Conservation (phyloP, 2,329 filamentous ascomycete genomes). For the Eurotiales sp. region DNA sequence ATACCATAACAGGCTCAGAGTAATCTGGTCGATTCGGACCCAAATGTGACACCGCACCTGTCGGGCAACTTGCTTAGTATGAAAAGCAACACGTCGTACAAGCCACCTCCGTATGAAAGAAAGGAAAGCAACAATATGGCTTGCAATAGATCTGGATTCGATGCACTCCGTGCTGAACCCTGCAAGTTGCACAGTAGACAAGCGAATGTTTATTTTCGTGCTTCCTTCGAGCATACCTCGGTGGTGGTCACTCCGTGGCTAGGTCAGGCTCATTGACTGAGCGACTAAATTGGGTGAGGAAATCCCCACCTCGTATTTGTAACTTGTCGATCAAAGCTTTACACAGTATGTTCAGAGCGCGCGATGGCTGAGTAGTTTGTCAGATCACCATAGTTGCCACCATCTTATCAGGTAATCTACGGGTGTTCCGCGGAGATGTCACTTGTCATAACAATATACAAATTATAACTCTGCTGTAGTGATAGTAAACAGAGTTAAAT, state of each 20-base stretch:
- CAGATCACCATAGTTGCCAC: not conserved
- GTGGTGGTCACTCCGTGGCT: too few species aligned
- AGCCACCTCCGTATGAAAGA: not conserved
- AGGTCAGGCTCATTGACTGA: too few species aligned
- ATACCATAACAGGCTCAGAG: not conserved
- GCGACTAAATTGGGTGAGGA: too few species aligned
- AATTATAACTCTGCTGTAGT: too few species aligned
- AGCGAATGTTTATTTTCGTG: too few species aligned
- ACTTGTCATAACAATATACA: too few species aligned
- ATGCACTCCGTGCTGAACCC: not conserved
- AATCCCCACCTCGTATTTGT: not conserved
- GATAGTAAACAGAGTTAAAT: too few species aligned
- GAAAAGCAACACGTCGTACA: not conserved
- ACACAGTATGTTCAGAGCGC: too few species aligned
- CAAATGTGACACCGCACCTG: not conserved
- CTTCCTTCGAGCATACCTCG: too few species aligned
- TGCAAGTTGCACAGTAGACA: not conserved
- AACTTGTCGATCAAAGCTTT: not conserved
- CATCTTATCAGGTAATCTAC: not conserved
- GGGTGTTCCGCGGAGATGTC: not conserved
- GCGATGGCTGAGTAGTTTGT: too few species aligned
- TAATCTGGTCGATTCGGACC: not conserved
- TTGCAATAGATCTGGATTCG: too few species aligned
- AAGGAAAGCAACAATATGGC: too few species aligned
- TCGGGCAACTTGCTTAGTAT: not conserved